Conservation (phyloP, 2,329 filamentous ascomycete genomes). For the Clarireedia sp. region DNA sequence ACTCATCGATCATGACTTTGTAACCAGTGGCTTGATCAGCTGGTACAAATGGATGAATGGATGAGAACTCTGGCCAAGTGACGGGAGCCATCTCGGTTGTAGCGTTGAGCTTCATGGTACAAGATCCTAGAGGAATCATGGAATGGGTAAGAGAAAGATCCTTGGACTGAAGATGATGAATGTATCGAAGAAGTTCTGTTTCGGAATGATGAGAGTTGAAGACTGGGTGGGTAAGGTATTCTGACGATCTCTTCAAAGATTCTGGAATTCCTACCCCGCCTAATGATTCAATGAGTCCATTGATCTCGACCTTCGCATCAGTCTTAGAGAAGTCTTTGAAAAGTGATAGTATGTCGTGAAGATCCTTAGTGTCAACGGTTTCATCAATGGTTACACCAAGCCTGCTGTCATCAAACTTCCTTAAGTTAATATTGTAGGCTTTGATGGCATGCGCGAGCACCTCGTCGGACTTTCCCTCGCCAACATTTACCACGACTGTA, state of each 20-base stretch:
- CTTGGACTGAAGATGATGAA: constrained; percentile 87
- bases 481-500: constrained; percentile 62
- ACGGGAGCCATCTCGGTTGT: constrained; percentile 89
- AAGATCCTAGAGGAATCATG: constrained; percentile 95
- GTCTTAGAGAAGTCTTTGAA: constrained; percentile 37
- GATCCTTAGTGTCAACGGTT: constrained; percentile 49
- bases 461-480: constrained; percentile 41
- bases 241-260: constrained; percentile 59
- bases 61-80: constrained; percentile 65
- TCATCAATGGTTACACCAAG: constrained; percentile 76
- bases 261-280: constrained; percentile 41
- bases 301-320: constrained; percentile 21
- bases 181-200: constrained; percentile 89
- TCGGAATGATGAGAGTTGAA: constrained; percentile 96
- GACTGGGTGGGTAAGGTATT: constrained; percentile 79
- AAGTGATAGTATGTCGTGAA: constrained; percentile 48
- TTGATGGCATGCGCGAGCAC: constrained; percentile 45
- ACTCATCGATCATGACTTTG: constrained; percentile 56
- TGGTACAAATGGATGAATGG: constrained; percentile 75
- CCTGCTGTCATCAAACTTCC: constrained; percentile 50
- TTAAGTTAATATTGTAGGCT: constrained; percentile 50
- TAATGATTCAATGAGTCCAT: constrained; percentile 37
- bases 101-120: constrained; percentile 97
- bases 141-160: constrained; percentile 91
- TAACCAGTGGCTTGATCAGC: constrained; percentile 59